phyloP scores from a whole-genome alignment of 345 rosid species.

The Crucihimalaya himalaica region DNA sequence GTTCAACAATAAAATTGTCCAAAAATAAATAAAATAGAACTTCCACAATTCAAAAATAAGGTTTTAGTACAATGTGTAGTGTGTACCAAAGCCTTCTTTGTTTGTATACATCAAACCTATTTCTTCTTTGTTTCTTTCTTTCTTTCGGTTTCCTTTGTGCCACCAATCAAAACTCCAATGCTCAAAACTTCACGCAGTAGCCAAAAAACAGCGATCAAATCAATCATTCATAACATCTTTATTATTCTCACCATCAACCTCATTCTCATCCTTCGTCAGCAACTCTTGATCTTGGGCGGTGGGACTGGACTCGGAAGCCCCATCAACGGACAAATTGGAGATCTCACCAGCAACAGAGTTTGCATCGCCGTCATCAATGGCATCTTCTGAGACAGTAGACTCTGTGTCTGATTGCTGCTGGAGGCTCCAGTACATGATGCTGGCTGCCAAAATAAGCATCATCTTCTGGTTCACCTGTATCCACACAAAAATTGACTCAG shows the following conservation, averaged over 20 bases:
- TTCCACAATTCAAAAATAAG: conserved; percentile 29
- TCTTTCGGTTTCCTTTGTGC: conserved; percentile 21
- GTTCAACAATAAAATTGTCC: neutral
- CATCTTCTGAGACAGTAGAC: conserved; percentile 40
- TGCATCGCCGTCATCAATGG: conserved; percentile 39
- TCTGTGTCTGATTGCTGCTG: conserved; percentile 56
- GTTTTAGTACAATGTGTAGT: conserved; percentile 32
- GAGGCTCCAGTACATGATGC: conserved; percentile 97
- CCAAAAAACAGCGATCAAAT: conserved; percentile 11
- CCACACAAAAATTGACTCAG: neutral
- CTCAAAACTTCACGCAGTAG: conserved; percentile 27
- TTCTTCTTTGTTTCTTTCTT: conserved; percentile 16
- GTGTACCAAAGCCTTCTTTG: conserved; percentile 25
- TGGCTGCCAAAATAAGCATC: conserved; percentile 85
- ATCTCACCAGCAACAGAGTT: conserved; percentile 34
- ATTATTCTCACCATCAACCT: conserved; percentile 26
- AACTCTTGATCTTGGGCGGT: conserved; percentile 23
- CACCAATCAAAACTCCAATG: conserved; percentile 23
- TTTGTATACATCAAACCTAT: conserved; percentile 28
- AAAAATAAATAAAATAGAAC: neutral
- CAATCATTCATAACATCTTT: conserved; percentile 31
- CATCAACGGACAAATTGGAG: conserved; percentile 38
- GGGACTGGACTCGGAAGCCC: conserved; percentile 33
- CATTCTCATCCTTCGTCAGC: conserved; percentile 21
- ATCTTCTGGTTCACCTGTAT: conserved; percentile 95